Evolutionary conservation across 2,329 filamentous ascomycete species (phyloP).

Genomic region (Penicillium sp.): DNA sequence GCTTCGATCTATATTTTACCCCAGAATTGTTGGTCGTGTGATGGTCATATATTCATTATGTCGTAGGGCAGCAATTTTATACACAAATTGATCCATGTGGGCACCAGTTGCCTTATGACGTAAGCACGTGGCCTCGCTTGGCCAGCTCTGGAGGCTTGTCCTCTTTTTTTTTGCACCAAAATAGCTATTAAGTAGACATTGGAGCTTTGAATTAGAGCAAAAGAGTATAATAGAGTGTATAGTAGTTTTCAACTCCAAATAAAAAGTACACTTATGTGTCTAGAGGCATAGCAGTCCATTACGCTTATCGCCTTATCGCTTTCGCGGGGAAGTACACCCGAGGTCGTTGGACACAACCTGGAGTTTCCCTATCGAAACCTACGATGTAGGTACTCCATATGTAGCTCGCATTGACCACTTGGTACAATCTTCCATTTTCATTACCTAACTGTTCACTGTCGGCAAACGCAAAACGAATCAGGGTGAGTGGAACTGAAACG

Average conservation of each 20-base stretch:
- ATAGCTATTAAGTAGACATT: no score
- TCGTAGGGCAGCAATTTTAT: neutral
- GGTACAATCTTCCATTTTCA: neutral
- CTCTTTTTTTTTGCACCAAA: neutral
- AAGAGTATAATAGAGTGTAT: no score
- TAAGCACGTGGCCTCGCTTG: neutral
- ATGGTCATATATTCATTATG: neutral
- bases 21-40: neutral
- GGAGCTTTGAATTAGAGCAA: no score
- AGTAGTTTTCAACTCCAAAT: no score
- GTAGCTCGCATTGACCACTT: neutral
- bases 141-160: neutral
- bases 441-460: constrained; percentile 11
- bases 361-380: neutral
- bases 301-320: constrained; percentile 4
- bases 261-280: no score
- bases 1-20: neutral
- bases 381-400: neutral
- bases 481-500: neutral
- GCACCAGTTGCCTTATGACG: constrained; percentile 1
- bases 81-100: neutral
- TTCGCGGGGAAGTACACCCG: neutral
- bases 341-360: neutral
- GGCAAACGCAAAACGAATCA: constrained; percentile 1
- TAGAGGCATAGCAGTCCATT: neutral